Conservation (phyloP, 805 yeast genomes). For the Brettanomyces nanus region DNA sequence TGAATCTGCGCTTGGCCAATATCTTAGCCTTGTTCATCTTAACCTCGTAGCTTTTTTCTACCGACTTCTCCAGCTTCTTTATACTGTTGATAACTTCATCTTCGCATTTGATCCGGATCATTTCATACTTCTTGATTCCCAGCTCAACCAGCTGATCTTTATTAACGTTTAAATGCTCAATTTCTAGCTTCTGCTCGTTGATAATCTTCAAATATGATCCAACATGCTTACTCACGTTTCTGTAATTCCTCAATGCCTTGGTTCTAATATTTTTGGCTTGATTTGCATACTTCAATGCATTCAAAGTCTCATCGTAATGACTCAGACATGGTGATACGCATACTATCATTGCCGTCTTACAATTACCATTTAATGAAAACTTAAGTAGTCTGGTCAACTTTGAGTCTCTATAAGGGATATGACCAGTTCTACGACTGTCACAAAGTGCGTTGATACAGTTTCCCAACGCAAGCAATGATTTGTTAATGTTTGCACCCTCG, state of each 20-base stretch:
- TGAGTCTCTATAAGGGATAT: constrained; percentile 84
- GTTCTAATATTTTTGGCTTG: constrained; percentile 89
- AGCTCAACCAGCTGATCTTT: constrained; percentile 37
- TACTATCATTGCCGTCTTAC: constrained; percentile 93
- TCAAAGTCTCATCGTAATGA: constrained; percentile 90
- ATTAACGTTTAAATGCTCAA: constrained; percentile 54
- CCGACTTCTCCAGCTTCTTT: constrained; percentile 31
- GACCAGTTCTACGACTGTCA: constrained; percentile 46
- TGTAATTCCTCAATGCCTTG: constrained; percentile 64
- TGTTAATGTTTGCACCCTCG: constrained; percentile 93
- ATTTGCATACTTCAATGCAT: constrained; percentile 85
- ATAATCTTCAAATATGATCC: constrained; percentile 80
- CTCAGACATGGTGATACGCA: constrained; percentile 81
- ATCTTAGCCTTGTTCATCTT: constrained; percentile 34
- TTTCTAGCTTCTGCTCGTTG: constrained; percentile 69
- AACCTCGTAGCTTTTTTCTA: constrained; percentile 37
- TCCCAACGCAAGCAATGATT: constrained; percentile 81
- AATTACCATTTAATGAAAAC: constrained; percentile 88
- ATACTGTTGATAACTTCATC: constrained; percentile 34
- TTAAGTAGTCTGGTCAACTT: constrained; percentile 80
- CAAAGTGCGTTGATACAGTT: constrained; percentile 91
- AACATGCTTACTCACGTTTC: constrained; percentile 71
- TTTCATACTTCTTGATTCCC: constrained; percentile 28
- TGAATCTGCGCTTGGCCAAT: constrained; percentile 37
- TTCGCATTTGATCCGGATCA: constrained; percentile 31